A percentile compares a stretch with the other conserved stretches of the same genome.
These are phyloP conservation scores for Catharanthus roseus DNA, from an alignment of 257 asterid species.

Conservation along the genomic window DNA sequence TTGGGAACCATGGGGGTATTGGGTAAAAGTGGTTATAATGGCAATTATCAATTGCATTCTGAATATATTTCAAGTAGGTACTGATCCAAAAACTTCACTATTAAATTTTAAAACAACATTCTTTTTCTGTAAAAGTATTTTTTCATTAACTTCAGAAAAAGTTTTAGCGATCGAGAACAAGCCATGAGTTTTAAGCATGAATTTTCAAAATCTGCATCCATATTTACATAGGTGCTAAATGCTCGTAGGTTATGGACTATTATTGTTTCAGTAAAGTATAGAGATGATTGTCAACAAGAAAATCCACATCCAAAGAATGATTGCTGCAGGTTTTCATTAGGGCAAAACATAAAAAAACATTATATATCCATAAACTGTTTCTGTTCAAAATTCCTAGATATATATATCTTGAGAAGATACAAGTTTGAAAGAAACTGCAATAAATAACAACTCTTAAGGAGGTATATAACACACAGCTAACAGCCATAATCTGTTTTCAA, in stretches of 20 bases:
- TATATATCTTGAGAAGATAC: conserved; percentile 24
- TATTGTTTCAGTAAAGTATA: no score
- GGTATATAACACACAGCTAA: conserved; percentile 24
- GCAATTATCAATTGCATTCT: not conserved
- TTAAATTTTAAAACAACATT: no score
- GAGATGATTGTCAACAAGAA: no score
- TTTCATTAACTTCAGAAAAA: not conserved
- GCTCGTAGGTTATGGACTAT: no score
- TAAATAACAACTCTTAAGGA: conserved; percentile 14
- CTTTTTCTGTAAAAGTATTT: not conserved
- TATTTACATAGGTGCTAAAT: no score
- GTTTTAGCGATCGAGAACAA: no score
- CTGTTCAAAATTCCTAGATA: conserved; percentile 8
- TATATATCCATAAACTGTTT: not conserved
- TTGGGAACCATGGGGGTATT: not conserved
- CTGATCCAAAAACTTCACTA: not conserved
- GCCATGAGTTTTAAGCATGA: not conserved
- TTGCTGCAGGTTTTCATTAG: no score
- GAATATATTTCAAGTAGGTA: not conserved
- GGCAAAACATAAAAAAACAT: no score
- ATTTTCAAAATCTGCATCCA: no score
- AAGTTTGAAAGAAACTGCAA: conserved; percentile 26
- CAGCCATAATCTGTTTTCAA: conserved; percentile 13
- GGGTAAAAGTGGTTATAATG: not conserved
- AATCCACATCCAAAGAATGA: no score